Evolutionary conservation across 129 eudicot species (phyloP), one percentile per base, ranked within the genome.

Genomic region (Flaveria brownii): DNA sequence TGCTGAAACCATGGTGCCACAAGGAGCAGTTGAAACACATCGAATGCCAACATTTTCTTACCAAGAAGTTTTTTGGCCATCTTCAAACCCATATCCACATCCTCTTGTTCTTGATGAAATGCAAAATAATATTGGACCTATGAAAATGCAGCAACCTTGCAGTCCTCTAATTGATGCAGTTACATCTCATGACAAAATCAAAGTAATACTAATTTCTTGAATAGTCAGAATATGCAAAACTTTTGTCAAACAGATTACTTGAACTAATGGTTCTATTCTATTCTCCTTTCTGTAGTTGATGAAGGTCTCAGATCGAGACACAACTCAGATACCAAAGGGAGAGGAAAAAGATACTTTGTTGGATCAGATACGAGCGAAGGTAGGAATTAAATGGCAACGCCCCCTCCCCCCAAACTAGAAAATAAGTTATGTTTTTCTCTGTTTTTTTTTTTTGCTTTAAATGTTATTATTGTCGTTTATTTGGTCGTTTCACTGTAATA

Each of bases 351-450:
- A 88, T 79, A 77, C 90, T 49, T 77, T 91, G 43, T 75, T 90
- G 76, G 95, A 88, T 81, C 96, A 93, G 77, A 93, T 93, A 83
- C 81, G 95, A 65, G 72, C 87, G 72, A 86, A 90, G 96, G 98
- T 93, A 76, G 46, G 30, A 62, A 68, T 41, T 17, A 54, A 15
- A 64, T 77, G 9, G 42, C 67, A 33, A 4, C 39, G 5, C 39
- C 39, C 39, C 39, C 6, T 5, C 39, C 39, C 39, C 39, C 39
- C 39, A 33, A 33, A 33, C 3, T 33, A 33, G 4, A 33, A 33
- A 4, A 33, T 33, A 33, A 33, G 39, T 33, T 5, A 33, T 33
- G 39, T 33, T 33, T 33, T 33, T 6, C 39, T 33, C 39, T 33
- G n/a, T 0, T 30, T 30, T 30, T 4, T 3, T 33, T 30, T 62